Evolutionary conservation across 192 early-diverging fungal genomes (phyloP).

Genomic region (Geranomyces variabilis): DNA sequence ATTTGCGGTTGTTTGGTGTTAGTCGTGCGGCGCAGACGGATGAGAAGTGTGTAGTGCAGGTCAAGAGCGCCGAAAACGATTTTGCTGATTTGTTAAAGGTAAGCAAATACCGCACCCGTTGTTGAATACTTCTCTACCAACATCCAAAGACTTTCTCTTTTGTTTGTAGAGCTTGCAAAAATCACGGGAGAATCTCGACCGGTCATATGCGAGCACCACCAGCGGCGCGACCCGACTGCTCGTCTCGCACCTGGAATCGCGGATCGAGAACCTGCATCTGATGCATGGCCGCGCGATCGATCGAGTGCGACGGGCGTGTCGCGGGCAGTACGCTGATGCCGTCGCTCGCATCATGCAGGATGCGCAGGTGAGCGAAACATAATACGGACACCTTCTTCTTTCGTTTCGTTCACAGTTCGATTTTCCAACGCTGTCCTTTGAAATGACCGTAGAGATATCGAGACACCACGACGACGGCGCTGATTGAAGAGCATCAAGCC

Average conservation of each 20-base stretch:
- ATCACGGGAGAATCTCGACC: not conserved
- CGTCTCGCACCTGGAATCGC: not conserved
- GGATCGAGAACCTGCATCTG: not conserved
- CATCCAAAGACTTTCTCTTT: not conserved
- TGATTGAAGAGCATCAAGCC: not conserved
- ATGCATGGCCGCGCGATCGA: conserved; percentile 5
- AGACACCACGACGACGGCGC: not conserved
- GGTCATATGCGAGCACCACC: not conserved
- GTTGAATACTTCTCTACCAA: no score
- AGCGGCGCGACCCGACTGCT: not conserved
- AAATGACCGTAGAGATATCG: not conserved
- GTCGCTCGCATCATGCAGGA: not conserved
- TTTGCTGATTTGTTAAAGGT: conserved; percentile 2
- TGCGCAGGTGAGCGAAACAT: conserved; percentile 18
- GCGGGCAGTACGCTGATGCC: conserved; percentile 7
- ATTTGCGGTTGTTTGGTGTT: conserved; percentile 3
- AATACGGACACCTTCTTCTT: no score
- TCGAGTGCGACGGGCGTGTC: conserved; percentile 1
- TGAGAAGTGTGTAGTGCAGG: not conserved
- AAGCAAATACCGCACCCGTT: not conserved
- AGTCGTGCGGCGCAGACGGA: conserved; percentile 12
- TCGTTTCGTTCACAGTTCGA: no score
- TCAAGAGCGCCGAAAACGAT: conserved; percentile 1
- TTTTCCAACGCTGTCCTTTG: no score
- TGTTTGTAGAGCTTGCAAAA: not conserved